These are phyloP conservation scores for Craspedostauros australis DNA, from an alignment of 108 stramenopile genomes.

Conservation along the genomic window DNA sequence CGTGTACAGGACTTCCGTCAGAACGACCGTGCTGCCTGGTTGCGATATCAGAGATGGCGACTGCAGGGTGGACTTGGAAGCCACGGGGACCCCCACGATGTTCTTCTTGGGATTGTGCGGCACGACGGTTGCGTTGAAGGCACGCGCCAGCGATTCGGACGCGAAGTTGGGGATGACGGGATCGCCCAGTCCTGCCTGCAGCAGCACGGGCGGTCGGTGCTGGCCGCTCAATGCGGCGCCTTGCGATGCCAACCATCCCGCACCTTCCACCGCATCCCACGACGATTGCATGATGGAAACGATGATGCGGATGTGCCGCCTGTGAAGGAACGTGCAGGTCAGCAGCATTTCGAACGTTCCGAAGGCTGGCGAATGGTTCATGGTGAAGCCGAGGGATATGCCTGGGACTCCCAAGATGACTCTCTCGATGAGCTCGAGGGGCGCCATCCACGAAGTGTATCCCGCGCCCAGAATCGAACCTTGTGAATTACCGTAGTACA, in stretches of 20 bases:
- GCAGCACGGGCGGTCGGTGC: constrained; percentile 14
- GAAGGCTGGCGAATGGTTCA: constrained; percentile 37
- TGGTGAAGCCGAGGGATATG: constrained; percentile 42
- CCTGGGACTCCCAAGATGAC: constrained; percentile 44
- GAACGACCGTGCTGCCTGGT: too few relatives aligned
- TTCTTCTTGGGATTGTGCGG: constrained; percentile 30
- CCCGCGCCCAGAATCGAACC: constrained; percentile 59
- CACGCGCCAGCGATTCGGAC: constrained; percentile 61
- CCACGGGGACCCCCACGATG: constrained; percentile 17
- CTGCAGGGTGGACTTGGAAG: background rate
- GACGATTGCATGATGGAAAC: constrained; percentile 42
- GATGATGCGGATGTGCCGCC: constrained; percentile 44
- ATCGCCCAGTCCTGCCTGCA: constrained; percentile 68
- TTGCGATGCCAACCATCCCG: constrained; percentile 41
- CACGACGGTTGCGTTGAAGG: constrained; percentile 41
- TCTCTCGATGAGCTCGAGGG: constrained; percentile 33
- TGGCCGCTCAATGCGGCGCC: too few relatives aligned
- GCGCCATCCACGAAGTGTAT: constrained; percentile 30
- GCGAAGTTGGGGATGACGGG: constrained; percentile 51
- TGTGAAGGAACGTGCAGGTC: constrained; percentile 36
- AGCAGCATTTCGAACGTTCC: constrained; percentile 31
- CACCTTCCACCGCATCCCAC: constrained; percentile 44
- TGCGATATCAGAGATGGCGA: too few relatives aligned
- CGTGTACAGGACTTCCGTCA: constrained; percentile 15
- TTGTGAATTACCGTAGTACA: constrained; percentile 57